Evolutionary conservation across 768 basidiomycete genomes (phyloP).

Genomic region (Neoboletus magnificus): DNA sequence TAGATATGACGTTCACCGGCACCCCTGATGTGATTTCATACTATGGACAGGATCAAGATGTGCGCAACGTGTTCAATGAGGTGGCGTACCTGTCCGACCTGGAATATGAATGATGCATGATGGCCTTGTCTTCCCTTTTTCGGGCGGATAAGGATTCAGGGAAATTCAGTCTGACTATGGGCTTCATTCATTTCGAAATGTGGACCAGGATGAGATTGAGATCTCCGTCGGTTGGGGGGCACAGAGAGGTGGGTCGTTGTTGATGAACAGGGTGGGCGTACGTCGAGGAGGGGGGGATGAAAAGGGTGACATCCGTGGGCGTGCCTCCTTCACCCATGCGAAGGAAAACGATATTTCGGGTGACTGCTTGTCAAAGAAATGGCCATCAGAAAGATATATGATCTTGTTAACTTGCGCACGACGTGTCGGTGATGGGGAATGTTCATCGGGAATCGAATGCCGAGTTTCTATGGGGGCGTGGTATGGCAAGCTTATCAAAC

Average conservation of each 20-base stretch:
- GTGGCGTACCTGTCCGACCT: neutral
- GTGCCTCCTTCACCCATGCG: neutral
- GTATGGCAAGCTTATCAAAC: neutral
- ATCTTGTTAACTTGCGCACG: neutral
- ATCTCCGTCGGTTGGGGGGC: neutral
- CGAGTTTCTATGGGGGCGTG: neutral
- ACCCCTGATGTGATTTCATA: neutral
- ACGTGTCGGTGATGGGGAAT: neutral
- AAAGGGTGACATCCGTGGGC: neutral
- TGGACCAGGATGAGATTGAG: neutral
- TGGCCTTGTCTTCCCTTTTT: neutral
- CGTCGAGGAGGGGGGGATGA: neutral
- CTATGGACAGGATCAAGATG: neutral
- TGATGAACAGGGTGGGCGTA: neutral
- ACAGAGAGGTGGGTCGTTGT: neutral
- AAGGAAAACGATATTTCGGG: no score
- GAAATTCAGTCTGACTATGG: neutral
- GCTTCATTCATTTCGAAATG: neutral
- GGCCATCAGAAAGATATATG: neutral
- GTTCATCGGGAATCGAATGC: neutral
- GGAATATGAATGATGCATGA: neutral
- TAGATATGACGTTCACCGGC: neutral
- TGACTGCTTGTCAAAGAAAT: neutral
- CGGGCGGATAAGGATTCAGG: neutral
- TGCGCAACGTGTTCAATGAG: neutral